Evolutionary conservation across 257 asterid species (phyloP).

Genomic region (Solanum bulbocastanum): DNA sequence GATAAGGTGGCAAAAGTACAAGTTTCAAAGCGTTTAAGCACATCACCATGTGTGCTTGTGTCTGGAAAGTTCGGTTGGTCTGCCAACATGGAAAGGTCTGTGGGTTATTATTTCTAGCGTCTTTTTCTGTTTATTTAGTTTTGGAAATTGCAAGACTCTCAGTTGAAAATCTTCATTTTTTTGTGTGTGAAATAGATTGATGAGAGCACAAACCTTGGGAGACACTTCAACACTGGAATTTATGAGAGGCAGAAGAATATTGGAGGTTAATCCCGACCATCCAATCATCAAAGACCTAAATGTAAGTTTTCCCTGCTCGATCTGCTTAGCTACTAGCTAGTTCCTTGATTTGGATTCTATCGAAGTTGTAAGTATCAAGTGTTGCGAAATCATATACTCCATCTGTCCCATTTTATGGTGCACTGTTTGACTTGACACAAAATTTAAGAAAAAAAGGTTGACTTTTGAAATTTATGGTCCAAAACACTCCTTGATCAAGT

Average conservation of each 20-base stretch:
- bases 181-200: conserved; percentile 38
- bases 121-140: background rate
- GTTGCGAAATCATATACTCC: background rate
- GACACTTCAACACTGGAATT: conserved; percentile 86
- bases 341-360: background rate
- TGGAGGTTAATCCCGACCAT: conserved; percentile 94
- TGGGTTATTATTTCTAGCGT: background rate
- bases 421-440: background rate
- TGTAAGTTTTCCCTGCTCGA: conserved; percentile 25
- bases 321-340: background rate
- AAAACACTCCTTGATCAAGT: background rate
- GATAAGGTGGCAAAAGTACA: conserved; percentile 98
- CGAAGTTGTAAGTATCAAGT: background rate
- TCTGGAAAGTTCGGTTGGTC: conserved; percentile 99
- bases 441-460: rapidly evolving
- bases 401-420: background rate
- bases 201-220: conserved; percentile 95
- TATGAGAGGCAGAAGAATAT: conserved; percentile 95
- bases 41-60: conserved; percentile 99
- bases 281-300: conserved; percentile 89
- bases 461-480: background rate
- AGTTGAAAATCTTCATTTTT: background rate
- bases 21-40: conserved; percentile 79
- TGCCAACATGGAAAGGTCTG: conserved; percentile 98
- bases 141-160: background rate